phyloP scores from a whole-genome alignment of 768 basidiomycete species.

The Tulasnella sp. region DNA sequence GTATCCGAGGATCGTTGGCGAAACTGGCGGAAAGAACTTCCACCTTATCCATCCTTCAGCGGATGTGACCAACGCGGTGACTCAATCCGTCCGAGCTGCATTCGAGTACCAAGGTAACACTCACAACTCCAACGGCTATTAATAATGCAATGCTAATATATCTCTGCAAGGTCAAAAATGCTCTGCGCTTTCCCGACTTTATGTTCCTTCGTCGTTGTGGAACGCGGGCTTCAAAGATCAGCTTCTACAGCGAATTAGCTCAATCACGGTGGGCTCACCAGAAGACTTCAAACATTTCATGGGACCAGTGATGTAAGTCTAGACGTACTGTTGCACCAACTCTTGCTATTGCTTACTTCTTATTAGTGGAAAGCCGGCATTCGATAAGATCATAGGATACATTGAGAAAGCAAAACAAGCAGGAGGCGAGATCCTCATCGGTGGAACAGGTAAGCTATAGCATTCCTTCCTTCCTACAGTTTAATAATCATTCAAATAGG shows the following conservation, averaged over 20 bases:
- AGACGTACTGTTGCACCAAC: not conserved
- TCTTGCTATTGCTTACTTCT: not conserved
- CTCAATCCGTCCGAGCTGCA: conserved; percentile 74
- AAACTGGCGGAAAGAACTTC: conserved; percentile 99
- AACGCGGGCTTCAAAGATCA: conserved; percentile 68
- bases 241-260: conserved; percentile 58
- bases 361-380: conserved; percentile 66
- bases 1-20: conserved; percentile 93
- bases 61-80: conserved; percentile 76
- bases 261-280: conserved; percentile 73
- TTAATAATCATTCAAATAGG: conserved; percentile 29
- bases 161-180: conserved; percentile 72
- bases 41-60: conserved; percentile 83
- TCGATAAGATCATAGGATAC: conserved; percentile 71
- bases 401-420: conserved; percentile 75
- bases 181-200: conserved; percentile 81
- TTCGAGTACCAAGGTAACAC: conserved; percentile 85
- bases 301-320: conserved; percentile 84
- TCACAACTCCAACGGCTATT: not conserved
- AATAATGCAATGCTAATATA: not conserved
- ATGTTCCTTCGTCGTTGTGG: conserved; percentile 84
- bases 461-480: not conserved
- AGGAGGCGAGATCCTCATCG: conserved; percentile 81
- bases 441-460: conserved; percentile 50
- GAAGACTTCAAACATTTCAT: conserved; percentile 75